These are phyloP conservation scores for Cyclostephanos invisitatus DNA, from an alignment of 108 stramenopile genomes.

Conservation along the genomic window DNA sequence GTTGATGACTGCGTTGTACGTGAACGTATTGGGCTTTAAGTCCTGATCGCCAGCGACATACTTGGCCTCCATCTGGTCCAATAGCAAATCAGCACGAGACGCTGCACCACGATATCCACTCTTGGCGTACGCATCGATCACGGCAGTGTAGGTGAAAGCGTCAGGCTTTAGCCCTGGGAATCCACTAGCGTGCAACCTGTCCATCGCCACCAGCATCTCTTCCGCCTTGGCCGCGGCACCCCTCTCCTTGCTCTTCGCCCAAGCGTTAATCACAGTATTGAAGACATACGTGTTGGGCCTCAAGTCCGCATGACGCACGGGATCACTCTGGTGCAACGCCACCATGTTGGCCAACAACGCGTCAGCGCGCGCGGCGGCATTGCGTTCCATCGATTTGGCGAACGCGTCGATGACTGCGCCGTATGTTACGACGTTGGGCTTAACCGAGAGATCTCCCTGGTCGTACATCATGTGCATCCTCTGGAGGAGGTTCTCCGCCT, in stretches of 20 bases:
- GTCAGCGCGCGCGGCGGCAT: constrained; percentile 80
- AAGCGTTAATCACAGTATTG: constrained; percentile 80
- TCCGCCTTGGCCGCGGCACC: constrained; percentile 86
- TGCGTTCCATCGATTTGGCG: constrained; percentile 76
- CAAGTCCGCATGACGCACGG: constrained; percentile 65
- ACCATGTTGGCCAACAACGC: constrained; percentile 80
- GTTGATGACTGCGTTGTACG: constrained; percentile 84
- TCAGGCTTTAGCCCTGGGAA: constrained; percentile 84
- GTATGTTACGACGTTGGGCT: constrained; percentile 71
- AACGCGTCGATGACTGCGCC: constrained; percentile 84
- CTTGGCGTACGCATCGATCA: constrained; percentile 84
- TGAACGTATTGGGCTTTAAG: constrained; percentile 81
- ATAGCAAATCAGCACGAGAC: constrained; percentile 72
- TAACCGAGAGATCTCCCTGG: constrained; percentile 59
- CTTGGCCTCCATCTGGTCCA: constrained; percentile 88
- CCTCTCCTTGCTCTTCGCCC: constrained; percentile 56
- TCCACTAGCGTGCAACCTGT: constrained; percentile 66
- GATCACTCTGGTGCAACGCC: constrained; percentile 74
- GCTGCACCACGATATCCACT: constrained; percentile 86
- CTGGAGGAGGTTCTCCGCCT: constrained; percentile 55
- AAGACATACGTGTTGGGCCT: constrained; percentile 84
- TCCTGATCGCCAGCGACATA: constrained; percentile 79
- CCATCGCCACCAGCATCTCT: constrained; percentile 87
- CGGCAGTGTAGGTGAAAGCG: constrained; percentile 84
- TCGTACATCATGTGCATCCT: constrained; percentile 65